Percentiles rank a stretch among this genome's conserved stretches.
Evolutionary conservation across 306 rosid genomes (phyloP).

Genomic region (Albizia julibrissin): DNA sequence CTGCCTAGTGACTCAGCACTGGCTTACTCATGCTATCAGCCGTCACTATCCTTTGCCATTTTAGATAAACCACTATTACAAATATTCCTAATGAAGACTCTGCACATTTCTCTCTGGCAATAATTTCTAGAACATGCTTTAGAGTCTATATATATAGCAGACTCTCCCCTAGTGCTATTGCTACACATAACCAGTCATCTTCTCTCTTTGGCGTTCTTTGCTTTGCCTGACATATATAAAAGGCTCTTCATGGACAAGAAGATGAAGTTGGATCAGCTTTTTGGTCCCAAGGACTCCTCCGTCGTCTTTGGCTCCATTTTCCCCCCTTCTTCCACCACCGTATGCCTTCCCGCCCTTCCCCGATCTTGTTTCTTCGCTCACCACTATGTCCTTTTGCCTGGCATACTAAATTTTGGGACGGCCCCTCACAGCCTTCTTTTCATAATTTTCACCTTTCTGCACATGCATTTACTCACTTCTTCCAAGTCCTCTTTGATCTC

Average conservation of each 20-base stretch:
- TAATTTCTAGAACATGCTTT: background rate
- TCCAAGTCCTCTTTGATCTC: too few relatives aligned
- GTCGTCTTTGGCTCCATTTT: constrained; percentile 73
- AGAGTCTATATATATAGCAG: constrained; percentile 46
- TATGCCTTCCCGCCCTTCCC: constrained; percentile 29
- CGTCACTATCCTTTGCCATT: background rate
- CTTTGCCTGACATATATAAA: too few relatives aligned
- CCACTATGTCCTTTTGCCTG: too few relatives aligned
- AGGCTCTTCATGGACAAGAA: constrained; percentile 23
- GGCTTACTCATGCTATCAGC: constrained; percentile 9
- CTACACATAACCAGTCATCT: background rate
- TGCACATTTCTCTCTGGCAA: background rate
- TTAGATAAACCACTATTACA: background rate
- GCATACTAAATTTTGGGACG: too few relatives aligned
- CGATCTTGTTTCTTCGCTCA: too few relatives aligned
- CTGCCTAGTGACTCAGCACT: background rate
- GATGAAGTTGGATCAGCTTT: constrained; percentile 79
- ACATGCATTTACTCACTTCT: background rate
- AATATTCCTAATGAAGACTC: background rate
- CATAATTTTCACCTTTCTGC: background rate
- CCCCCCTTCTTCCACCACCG: constrained; percentile 67
- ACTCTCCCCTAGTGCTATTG: constrained; percentile 2
- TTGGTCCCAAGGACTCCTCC: constrained; percentile 75
- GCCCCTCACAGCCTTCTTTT: background rate
- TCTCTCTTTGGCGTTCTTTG: background rate